Evolutionary conservation across 2,329 filamentous ascomycete genomes (phyloP), one percentile per base, ranked within the genome.

Genomic region (Aspergillus intermedius): DNA sequence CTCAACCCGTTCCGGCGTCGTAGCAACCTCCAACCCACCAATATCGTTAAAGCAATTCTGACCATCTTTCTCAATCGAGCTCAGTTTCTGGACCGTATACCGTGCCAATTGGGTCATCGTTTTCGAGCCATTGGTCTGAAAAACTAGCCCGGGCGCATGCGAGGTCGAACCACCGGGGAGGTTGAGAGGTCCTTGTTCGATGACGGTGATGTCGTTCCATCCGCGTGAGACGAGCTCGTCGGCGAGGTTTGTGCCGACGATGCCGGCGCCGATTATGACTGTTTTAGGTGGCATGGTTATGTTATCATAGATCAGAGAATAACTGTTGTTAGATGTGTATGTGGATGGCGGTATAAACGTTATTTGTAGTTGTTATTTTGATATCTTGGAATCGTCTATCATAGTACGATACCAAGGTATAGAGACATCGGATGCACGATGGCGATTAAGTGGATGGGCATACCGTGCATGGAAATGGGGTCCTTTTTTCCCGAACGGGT

Each of bases 161-260:
- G 81, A 84, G 5, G 82, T 84, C 23, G 82, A 84, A 41, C 81
- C 81, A 22, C 82, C 81, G 0, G 81, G 81, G 74, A 84, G 77
- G 49, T 72, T 67, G 54, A 84, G 62, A 2, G 81, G 81, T 0
- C 81, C 81, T 62, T 84, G 81, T 54, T 84, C 81, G 53, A 84
- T 67, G 44, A 84, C 81, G 15, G 81, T 84, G 62, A 84, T 81
- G 61, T 83, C 66, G 47, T 62, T 75, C 80, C 81, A 84, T 70
- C 82, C 82, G 58, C 79, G 75, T 21, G 73, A 72, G 55, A 81
- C 73, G 58, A 84, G 74, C 72, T 84, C 81, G 56, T 84, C 81
- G 44, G 81, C 81, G 44, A 84, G 66, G 51, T 84, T 84, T 49
- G 76, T 74, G 42, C 81, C 81, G 49, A 84, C 81, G 49, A 84